Percentiles rank a stretch among this genome's conserved stretches.
Conservation (phyloP, 345 rosid genomes). For the Populus simonii region DNA sequence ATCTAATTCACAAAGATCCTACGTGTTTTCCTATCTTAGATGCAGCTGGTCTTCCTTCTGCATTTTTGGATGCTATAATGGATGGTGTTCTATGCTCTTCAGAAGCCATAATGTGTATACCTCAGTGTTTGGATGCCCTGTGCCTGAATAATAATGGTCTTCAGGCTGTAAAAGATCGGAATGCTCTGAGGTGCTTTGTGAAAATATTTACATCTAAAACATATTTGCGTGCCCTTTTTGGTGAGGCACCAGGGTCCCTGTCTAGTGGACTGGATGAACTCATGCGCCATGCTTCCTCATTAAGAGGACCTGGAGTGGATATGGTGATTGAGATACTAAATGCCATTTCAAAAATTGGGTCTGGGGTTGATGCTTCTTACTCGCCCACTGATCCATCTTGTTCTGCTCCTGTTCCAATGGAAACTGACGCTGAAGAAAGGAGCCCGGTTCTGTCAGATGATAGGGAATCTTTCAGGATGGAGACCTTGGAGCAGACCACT, state of each 20-base stretch:
- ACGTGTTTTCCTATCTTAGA: conserved; percentile 81
- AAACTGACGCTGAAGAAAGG: conserved; percentile 73
- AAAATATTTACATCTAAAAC: conserved; percentile 79
- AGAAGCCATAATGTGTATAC: conserved; percentile 91
- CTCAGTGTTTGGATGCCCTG: conserved; percentile 95
- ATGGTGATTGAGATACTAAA: conserved; percentile 83
- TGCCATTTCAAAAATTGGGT: conserved; percentile 56
- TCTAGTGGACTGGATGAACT: conserved; percentile 94
- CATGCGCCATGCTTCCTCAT: conserved; percentile 83
- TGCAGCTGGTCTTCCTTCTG: conserved; percentile 87
- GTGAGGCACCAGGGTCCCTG: conserved; percentile 75
- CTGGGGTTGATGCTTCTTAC: conserved; percentile 53
- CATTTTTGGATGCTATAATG: conserved; percentile 86
- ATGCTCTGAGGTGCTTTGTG: conserved; percentile 86
- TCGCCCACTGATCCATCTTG: conserved; percentile 42
- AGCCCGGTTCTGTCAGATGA: conserved; percentile 33
- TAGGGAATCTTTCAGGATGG: conserved; percentile 41
- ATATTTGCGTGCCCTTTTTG: conserved; percentile 77
- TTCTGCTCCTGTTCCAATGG: conserved; percentile 77
- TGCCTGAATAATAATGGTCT: conserved; percentile 87
- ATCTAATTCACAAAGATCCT: conserved; percentile 96
- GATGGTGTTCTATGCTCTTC: conserved; percentile 84
- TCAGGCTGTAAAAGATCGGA: conserved; percentile 81
- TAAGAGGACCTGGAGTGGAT: conserved; percentile 87
- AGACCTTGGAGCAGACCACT: conserved; percentile 44